Conservation (phyloP, 148 eudicot genomes). For the Vaccinium corymbosum region DNA sequence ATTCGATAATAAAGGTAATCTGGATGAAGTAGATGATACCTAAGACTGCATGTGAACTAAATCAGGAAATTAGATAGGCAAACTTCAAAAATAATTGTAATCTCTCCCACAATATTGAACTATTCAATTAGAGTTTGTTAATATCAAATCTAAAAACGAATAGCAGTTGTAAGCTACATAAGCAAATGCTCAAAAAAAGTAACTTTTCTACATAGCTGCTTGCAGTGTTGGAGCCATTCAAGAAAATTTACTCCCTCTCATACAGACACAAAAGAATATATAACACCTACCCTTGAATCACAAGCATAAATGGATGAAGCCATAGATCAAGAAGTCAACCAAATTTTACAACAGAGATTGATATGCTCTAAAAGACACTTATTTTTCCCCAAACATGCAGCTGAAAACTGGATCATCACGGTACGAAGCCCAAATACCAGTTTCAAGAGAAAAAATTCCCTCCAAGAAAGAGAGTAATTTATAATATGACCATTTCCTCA, state of each 20-base stretch:
- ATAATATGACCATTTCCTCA: not conserved
- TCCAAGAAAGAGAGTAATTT: not conserved
- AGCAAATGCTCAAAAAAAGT: not conserved
- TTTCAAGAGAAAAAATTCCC: not conserved
- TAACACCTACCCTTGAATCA: not conserved
- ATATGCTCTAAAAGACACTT: not conserved
- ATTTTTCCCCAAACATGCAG: not conserved
- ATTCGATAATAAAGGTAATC: conserved; percentile 88
- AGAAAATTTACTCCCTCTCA: not conserved
- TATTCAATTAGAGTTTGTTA: not conserved
- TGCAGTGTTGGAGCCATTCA: not conserved
- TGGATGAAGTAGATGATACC: conserved; percentile 92
- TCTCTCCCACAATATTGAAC: not conserved
- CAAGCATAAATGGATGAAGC: not conserved
- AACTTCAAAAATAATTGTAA: not conserved
- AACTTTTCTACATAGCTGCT: not conserved
- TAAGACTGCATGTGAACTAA: conserved; percentile 52
- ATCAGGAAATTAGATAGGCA: not conserved
- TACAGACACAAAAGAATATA: not conserved
- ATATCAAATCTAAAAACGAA: not conserved
- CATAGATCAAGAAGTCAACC: not conserved
- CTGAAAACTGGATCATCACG: not conserved
- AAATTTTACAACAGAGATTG: not conserved
- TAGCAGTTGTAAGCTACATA: not conserved
- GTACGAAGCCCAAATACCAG: not conserved